A percentile compares a stretch with the other conserved stretches of the same genome.
Conservation (phyloP, 2,329 filamentous ascomycete species). For the Phaeophleospora eucalypticola region DNA sequence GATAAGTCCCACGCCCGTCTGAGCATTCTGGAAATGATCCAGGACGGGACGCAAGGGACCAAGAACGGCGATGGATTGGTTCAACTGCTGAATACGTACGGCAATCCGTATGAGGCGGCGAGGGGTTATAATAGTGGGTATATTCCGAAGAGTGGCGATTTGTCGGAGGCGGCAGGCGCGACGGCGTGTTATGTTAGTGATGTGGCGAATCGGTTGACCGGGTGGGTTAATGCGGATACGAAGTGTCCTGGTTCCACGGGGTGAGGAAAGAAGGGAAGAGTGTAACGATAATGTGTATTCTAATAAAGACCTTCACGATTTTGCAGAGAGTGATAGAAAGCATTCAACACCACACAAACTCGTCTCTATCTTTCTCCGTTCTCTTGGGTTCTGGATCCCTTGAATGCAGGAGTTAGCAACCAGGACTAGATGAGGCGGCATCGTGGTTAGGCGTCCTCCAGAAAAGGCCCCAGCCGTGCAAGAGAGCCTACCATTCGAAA, state of each 20-base stretch:
- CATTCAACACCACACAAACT: too few species aligned
- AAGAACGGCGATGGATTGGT: conserved; percentile 15
- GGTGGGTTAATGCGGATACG: conserved; percentile 34
- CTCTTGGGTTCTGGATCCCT: too few species aligned
- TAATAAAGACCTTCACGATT: too few species aligned
- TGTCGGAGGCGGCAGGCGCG: conserved; percentile 42
- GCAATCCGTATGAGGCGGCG: conserved; percentile 35
- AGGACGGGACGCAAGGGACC: conserved; percentile 17
- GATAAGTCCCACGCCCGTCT: conserved; percentile 24
- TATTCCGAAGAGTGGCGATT: conserved; percentile 32
- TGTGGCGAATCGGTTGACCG: conserved; percentile 47
- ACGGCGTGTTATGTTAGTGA: conserved; percentile 51
- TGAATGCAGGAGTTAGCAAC: too few species aligned
- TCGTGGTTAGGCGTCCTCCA: too few species aligned
- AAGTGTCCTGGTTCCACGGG: conserved; percentile 19
- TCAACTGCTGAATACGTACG: conserved; percentile 13
- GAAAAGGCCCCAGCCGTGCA: too few species aligned
- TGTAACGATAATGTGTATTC: too few species aligned
- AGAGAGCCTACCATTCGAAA: too few species aligned
- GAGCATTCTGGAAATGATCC: conserved; percentile 15
- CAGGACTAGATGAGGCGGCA: too few species aligned
- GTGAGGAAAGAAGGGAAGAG: too few species aligned
- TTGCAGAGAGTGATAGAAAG: too few species aligned
- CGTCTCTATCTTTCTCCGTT: too few species aligned
- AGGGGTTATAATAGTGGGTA: conserved; percentile 29